phyloP scores from a whole-genome alignment of 768 basidiomycete species.

The Suillus brevipes region DNA sequence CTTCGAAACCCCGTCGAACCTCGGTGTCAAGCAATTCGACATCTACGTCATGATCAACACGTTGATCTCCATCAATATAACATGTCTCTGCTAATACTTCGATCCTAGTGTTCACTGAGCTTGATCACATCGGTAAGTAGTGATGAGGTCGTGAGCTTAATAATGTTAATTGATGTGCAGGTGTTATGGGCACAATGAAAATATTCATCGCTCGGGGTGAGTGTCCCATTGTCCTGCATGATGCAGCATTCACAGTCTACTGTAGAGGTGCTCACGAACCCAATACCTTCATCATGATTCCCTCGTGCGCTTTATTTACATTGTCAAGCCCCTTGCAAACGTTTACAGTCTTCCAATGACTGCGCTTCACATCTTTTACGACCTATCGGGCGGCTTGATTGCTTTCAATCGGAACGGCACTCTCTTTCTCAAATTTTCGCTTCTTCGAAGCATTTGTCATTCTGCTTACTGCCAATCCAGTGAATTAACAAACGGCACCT shows the following conservation, averaged over 20 bases:
- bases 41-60: too few relatives aligned
- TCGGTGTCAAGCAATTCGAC: too few relatives aligned
- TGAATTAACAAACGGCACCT: too few relatives aligned
- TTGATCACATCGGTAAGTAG: conserved; percentile 58
- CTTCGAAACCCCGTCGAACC: too few relatives aligned
- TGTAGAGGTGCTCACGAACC: conserved; percentile 58
- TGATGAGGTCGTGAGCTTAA: not conserved
- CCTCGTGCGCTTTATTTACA: conserved; percentile 69
- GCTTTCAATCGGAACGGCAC: conserved; percentile 92
- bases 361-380: conserved; percentile 86
- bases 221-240: not conserved
- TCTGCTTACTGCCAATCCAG: too few relatives aligned
- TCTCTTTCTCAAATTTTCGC: conserved; percentile 84
- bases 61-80: too few relatives aligned
- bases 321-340: conserved; percentile 62
- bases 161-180: conserved; percentile 33
- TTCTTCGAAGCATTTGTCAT: conserved; percentile 83
- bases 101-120: too few relatives aligned
- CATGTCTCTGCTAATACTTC: too few relatives aligned
- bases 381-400: conserved; percentile 75
- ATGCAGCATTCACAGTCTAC: conserved; percentile 10
- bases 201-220: conserved; percentile 65
- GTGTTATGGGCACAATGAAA: conserved; percentile 60
- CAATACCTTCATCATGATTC: conserved; percentile 52
- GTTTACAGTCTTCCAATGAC: conserved; percentile 74